phyloP scores from a whole-genome alignment of 2,329 filamentous ascomycete species.

The Paecilomyces niveus region DNA sequence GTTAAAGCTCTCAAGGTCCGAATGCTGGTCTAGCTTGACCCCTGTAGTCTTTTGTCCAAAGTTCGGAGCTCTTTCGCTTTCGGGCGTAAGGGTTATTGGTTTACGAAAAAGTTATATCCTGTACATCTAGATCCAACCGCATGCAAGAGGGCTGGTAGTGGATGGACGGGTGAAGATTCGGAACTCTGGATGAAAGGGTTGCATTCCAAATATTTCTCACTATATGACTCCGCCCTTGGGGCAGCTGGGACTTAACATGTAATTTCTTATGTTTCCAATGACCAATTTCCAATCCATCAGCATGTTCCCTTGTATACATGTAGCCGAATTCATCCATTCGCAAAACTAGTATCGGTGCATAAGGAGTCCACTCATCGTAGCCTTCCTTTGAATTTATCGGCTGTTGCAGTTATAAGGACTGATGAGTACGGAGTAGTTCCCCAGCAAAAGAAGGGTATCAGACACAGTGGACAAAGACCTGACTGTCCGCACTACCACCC shows the following conservation, averaged over 20 bases:
- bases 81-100: slow-evolving; percentile 1
- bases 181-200: slow-evolving; percentile 6
- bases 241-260: neutral
- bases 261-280: neutral
- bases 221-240: neutral
- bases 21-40: neutral
- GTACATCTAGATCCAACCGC: slow-evolving; percentile 35
- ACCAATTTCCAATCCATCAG: neutral
- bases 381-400: neutral
- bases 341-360: neutral
- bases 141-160: slow-evolving; percentile 20
- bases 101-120: slow-evolving; percentile 31
- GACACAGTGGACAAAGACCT: neutral
- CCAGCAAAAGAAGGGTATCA: neutral
- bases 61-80: neutral
- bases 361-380: neutral
- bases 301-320: neutral
- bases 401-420: neutral
- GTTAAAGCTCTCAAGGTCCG: neutral
- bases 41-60: neutral
- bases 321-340: neutral
- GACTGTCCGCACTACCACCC: too few relatives aligned
- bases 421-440: too few relatives aligned
- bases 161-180: slow-evolving; percentile 9
- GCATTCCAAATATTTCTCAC: neutral